Base-by-base conservation (phyloP, 83 land plant species). In the Isoetes engelmannii region DNA sequence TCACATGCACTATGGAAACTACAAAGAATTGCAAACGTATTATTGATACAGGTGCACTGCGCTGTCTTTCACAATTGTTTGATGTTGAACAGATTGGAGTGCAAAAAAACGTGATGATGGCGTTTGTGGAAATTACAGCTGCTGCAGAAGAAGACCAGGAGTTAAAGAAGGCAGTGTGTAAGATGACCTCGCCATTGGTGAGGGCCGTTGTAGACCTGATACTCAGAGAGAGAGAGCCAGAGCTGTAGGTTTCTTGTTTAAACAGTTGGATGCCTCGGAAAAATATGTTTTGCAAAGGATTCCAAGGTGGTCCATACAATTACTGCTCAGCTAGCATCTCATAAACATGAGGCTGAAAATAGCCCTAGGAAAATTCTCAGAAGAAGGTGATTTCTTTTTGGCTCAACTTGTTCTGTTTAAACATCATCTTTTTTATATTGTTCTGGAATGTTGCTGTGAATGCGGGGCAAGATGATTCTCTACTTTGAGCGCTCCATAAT, bases 51-150 rank as follows among this genome's bases (percentile, higher is more conserved):
- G 6, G 61, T 15, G 61, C 61, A 7, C 15, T 58, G 61, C 61
- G 15, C 20, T 58, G 61, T 21, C 20, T 58, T 15, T 15, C 13
- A 7, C 15, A 58, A 21, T 21, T 58, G 20, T n/a, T n/a, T n/a
- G n/a, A n/a, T n/a, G 20, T 58, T 15, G 61, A 58, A 21, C 15
- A 58, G 61, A 15, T 15, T 5, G 61, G 61, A 7, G 61, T 58
- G 12, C 61, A 58, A 21, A 58, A 15, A 21, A 58, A 58, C 61
- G 61, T 21, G 61, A 21, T 58, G 61, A 58, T 58, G 61, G 61
- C 61, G 13, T 15, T 58, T 6, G 6, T 7, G 6, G 61, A 58
- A 21, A 58, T 58, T 15, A 21, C 61, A 15, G 61, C 61, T 7
- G 61, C 20, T 7, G 61, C 61, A 5, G 61, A 58, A 21, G 7